Conservation (phyloP, 2,329 filamentous ascomycete species). For the Exophiala aquamarina region DNA sequence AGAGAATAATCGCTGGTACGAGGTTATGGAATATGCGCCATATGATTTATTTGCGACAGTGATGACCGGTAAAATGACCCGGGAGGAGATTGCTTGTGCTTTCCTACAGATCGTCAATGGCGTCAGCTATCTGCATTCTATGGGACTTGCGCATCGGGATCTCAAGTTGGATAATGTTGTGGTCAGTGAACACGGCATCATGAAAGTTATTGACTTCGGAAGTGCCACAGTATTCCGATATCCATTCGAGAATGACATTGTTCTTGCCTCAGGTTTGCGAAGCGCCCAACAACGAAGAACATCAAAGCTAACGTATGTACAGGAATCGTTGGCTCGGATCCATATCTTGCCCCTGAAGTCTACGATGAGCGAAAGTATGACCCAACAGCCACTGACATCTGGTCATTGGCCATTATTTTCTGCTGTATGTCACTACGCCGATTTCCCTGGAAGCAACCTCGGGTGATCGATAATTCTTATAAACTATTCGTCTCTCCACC, state of each 20-base stretch:
- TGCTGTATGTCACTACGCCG: constrained; percentile 96
- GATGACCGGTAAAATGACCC: constrained; percentile 96
- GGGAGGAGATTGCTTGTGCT: constrained; percentile 84
- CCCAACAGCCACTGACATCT: constrained; percentile 90
- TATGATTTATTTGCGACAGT: constrained; percentile 96
- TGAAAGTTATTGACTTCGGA: constrained; percentile 99
- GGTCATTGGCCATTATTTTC: constrained; percentile 97
- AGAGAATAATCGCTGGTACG: constrained; percentile 92
- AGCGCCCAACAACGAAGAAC: no score
- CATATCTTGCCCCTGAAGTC: constrained; percentile 94
- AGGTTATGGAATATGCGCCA: constrained; percentile 98
- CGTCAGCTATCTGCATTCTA: constrained; percentile 89
- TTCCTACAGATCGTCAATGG: constrained; percentile 95
- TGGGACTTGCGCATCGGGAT: constrained; percentile 92
- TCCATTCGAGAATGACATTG: constrained; percentile 88
- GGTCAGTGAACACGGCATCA: constrained; percentile 91
- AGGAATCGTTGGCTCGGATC: constrained; percentile 85
- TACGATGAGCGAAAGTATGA: constrained; percentile 94
- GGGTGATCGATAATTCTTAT: constrained; percentile 89
- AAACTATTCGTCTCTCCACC: constrained; percentile 87
- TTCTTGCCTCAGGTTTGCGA: constrained; percentile 69
- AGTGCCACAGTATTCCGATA: constrained; percentile 97
- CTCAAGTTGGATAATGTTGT: constrained; percentile 97
- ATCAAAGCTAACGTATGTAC: constrained; percentile 19
- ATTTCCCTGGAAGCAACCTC: constrained; percentile 96